Evolutionary conservation across 2,329 filamentous ascomycete species (phyloP).

Genomic region (Venturia aucupariae): DNA sequence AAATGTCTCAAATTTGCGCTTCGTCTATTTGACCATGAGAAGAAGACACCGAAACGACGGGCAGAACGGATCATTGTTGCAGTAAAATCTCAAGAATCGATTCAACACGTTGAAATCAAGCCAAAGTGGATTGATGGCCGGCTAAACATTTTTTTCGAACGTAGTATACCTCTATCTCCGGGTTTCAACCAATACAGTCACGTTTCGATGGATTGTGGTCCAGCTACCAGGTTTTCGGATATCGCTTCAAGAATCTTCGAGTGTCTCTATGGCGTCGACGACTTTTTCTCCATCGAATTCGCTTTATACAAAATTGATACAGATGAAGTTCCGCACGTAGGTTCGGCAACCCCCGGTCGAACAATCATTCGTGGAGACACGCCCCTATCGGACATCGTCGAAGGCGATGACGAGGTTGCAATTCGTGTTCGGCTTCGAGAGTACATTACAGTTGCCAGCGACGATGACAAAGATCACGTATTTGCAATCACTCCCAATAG

Average conservation of each 20-base stretch:
- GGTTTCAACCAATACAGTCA: background rate
- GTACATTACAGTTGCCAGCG: background rate
- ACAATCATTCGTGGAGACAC: background rate
- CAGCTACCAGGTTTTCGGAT: background rate
- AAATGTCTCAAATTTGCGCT: background rate
- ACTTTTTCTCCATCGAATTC: background rate
- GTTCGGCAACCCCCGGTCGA: background rate
- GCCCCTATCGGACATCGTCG: background rate
- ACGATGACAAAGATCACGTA: background rate
- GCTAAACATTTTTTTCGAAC: slow-evolving; percentile 1
- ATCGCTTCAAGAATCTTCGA: background rate
- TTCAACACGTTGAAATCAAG: background rate
- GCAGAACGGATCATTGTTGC: background rate
- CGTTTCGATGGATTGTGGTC: background rate
- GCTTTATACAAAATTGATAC: background rate
- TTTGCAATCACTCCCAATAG: background rate
- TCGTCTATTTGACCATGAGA: background rate
- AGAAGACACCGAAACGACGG: background rate
- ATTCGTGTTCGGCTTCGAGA: slow-evolving; percentile 1
- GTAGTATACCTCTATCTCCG: background rate
- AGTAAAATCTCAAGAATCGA: background rate
- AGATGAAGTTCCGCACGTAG: background rate
- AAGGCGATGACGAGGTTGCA: background rate
- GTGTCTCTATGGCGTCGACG: background rate
- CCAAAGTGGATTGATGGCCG: background rate